A percentile compares a stretch with the other conserved stretches of the same genome.
These are phyloP conservation scores for Gonapodya prolifera DNA, from an alignment of 192 early-diverging fungal species.

Conservation along the genomic window DNA sequence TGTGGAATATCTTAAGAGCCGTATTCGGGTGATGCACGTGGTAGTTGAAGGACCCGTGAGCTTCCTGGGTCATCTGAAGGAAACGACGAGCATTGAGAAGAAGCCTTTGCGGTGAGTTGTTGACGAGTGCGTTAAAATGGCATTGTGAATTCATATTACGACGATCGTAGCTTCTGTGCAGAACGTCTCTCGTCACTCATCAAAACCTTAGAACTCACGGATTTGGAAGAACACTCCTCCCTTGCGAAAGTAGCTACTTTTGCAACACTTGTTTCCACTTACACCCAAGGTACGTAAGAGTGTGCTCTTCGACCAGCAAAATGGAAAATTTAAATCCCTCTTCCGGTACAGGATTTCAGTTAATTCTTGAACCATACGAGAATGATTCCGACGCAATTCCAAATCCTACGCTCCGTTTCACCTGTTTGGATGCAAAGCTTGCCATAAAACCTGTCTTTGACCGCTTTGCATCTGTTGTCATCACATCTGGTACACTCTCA, in stretches of 20 bases:
- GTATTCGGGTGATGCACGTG: conserved; percentile 92
- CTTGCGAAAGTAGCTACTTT: conserved; percentile 79
- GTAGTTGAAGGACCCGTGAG: conserved; percentile 90
- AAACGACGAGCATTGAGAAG: conserved; percentile 88
- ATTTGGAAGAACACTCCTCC: conserved; percentile 75
- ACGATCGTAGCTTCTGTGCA: conserved; percentile 57
- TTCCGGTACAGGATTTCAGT: conserved; percentile 54
- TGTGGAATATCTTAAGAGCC: conserved; percentile 95
- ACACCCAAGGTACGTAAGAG: conserved; percentile 58
- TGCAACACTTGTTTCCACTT: conserved; percentile 91
- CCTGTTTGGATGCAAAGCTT: conserved; percentile 88
- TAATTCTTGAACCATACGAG: conserved; percentile 96
- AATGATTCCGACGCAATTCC: conserved; percentile 82
- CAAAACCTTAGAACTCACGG: conserved; percentile 81
- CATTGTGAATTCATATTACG: background rate
- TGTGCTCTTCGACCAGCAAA: background rate
- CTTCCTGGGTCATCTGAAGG: conserved; percentile 84
- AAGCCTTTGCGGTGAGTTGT: conserved; percentile 65
- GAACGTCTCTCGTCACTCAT: conserved; percentile 82
- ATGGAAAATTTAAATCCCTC: background rate
- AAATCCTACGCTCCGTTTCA: conserved; percentile 85
- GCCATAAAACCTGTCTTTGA: conserved; percentile 96
- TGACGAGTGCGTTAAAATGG: background rate
- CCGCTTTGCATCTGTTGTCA: conserved; percentile 87
- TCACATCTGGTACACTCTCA: conserved; percentile 98